Conservation (phyloP, 257 asterid genomes). For the Solanum ossicruentum region DNA sequence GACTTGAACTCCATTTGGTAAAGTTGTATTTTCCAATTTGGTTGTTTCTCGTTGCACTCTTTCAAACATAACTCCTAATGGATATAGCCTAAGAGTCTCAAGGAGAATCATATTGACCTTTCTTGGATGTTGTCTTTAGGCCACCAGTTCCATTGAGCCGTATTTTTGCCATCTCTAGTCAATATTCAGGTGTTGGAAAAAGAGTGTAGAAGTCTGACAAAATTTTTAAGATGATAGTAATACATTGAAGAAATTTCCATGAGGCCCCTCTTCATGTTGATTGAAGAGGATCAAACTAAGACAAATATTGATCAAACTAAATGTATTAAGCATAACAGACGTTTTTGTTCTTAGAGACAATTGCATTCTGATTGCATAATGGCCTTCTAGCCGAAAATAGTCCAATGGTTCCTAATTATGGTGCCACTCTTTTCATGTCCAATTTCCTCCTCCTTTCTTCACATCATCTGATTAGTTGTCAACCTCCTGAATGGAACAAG, state of each 20-base stretch:
- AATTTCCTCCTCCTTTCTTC: background rate
- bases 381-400: background rate
- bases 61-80: constrained; percentile 11
- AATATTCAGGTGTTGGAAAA: background rate
- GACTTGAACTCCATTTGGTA: no score
- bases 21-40: background rate
- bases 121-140: background rate
- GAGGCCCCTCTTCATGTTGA: background rate
- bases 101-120: constrained; percentile 41
- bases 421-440: background rate
- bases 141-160: background rate
- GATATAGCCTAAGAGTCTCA: constrained; percentile 44
- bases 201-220: background rate
- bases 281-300: background rate
- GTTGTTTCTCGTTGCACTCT: constrained; percentile 12
- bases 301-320: background rate
- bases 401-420: background rate
- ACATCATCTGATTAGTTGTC: background rate
- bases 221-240: background rate
- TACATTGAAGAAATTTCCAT: background rate
- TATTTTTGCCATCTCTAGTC: background rate
- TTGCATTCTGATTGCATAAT: background rate
- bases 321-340: background rate
- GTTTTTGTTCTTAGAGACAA: background rate
- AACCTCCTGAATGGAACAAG: background rate